Conservation (phyloP, 1,139 yeast genomes). For the Pichiaceae sp. region DNA sequence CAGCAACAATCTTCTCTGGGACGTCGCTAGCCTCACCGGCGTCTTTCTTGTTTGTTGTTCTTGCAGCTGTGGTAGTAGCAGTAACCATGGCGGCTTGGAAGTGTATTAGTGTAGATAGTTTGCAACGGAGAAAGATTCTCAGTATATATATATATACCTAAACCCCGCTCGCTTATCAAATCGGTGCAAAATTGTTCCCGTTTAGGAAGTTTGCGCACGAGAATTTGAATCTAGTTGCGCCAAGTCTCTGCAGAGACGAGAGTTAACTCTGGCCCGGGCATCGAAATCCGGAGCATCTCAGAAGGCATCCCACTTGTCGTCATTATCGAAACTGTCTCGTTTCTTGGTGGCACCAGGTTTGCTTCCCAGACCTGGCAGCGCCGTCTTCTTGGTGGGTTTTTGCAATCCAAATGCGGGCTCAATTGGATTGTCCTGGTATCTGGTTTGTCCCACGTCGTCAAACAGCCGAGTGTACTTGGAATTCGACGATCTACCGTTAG, state of each 20-base stretch:
- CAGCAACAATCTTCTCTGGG: constrained; percentile 8
- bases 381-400: constrained; percentile 53
- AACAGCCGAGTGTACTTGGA: constrained; percentile 43
- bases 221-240: too few relatives aligned
- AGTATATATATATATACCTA: too few relatives aligned
- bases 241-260: too few relatives aligned
- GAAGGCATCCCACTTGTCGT: constrained; percentile 38
- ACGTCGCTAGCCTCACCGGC: constrained; percentile 7
- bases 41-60: neutral
- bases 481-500: constrained; percentile 13
- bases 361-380: constrained; percentile 44
- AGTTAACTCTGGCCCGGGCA: too few relatives aligned
- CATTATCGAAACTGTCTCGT: constrained; percentile 38
- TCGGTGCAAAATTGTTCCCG: too few relatives aligned
- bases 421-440: constrained; percentile 19
- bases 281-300: constrained; percentile 8
- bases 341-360: constrained; percentile 13
- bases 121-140: too few relatives aligned
- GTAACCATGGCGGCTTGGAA: neutral
- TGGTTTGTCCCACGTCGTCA: constrained; percentile 37
- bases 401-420: constrained; percentile 66
- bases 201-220: too few relatives aligned
- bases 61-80: neutral
- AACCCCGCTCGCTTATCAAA: too few relatives aligned
- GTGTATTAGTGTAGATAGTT: too few relatives aligned